Conservation (phyloP, 2,329 filamentous ascomycete genomes). For the Stachybotrys chartarum region DNA sequence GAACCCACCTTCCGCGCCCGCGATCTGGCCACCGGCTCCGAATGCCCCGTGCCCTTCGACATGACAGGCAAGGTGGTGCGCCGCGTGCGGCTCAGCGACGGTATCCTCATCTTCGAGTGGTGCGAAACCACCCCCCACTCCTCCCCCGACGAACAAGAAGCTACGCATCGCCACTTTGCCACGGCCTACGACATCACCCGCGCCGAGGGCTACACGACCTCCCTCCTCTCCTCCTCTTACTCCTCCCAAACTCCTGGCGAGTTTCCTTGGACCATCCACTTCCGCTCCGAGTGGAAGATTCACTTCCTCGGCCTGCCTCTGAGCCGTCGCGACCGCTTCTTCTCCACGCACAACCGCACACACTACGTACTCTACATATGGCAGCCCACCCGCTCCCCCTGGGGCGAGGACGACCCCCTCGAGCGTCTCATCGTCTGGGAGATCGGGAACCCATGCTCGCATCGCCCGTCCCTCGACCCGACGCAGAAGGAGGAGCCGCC, state of each 20-base stretch:
- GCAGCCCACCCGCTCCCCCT: constrained; percentile 49
- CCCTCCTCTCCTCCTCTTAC: background rate
- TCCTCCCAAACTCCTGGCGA: background rate
- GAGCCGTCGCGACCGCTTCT: constrained; percentile 52
- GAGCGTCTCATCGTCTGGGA: constrained; percentile 55
- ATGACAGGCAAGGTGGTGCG: constrained; percentile 41
- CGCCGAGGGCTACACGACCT: constrained; percentile 1
- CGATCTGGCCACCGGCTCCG: constrained; percentile 38
- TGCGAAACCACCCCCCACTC: constrained; percentile 45
- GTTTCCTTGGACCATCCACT: constrained; percentile 33
- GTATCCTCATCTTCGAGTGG: constrained; percentile 58
- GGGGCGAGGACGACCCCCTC: constrained; percentile 48
- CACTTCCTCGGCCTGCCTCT: constrained; percentile 49
- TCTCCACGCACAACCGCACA: constrained; percentile 49
- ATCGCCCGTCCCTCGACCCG: constrained; percentile 44
- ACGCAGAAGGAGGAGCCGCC: constrained; percentile 25
- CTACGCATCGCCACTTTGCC: constrained; percentile 50
- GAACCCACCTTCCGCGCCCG: constrained; percentile 33
- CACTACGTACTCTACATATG: constrained; percentile 58
- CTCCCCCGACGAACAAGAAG: constrained; percentile 41
- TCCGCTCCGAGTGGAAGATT: constrained; percentile 54
- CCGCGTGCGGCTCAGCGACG: constrained; percentile 43
- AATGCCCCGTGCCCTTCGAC: constrained; percentile 44
- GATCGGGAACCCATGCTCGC: constrained; percentile 39
- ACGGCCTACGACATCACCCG: constrained; percentile 46